Conservation (phyloP, 129 eudicot genomes). For the Heracleum sosnowskyi region DNA sequence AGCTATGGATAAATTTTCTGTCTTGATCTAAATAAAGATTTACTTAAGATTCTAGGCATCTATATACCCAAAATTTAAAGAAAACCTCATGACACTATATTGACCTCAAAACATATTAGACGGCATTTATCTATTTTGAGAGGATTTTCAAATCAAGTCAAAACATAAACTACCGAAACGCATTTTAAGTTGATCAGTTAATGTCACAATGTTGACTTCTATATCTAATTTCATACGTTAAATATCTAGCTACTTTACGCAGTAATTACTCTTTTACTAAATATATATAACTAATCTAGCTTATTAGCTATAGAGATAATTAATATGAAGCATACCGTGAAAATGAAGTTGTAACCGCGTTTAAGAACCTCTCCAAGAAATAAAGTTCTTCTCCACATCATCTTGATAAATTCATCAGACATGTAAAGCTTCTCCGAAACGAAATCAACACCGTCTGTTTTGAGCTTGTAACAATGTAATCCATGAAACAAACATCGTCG, state of each 20-base stretch:
- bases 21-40: no score
- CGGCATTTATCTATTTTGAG: no score
- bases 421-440: conserved; percentile 55
- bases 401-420: conserved; percentile 64
- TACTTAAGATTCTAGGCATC: no score
- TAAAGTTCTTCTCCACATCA: conserved; percentile 86
- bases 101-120: neutral
- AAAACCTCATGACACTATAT: no score
- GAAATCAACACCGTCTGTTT: conserved; percentile 53
- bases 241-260: neutral
- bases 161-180: neutral
- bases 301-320: neutral
- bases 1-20: no score
- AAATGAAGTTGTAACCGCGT: conserved; percentile 66
- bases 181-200: neutral
- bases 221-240: neutral
- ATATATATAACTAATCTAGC: neutral
- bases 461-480: conserved; percentile 59
- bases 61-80: no score
- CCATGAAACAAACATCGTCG: conserved; percentile 47
- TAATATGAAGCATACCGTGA: conserved; percentile 36
- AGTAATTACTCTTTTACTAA: neutral
- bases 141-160: neutral
- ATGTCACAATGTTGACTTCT: neutral
- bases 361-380: conserved; percentile 66